A percentile compares a stretch with the other conserved stretches of the same genome.
These are phyloP conservation scores for Hypoxylon subgilvum DNA, from an alignment of 495 filamentous ascomycete species.

Conservation along the genomic window DNA sequence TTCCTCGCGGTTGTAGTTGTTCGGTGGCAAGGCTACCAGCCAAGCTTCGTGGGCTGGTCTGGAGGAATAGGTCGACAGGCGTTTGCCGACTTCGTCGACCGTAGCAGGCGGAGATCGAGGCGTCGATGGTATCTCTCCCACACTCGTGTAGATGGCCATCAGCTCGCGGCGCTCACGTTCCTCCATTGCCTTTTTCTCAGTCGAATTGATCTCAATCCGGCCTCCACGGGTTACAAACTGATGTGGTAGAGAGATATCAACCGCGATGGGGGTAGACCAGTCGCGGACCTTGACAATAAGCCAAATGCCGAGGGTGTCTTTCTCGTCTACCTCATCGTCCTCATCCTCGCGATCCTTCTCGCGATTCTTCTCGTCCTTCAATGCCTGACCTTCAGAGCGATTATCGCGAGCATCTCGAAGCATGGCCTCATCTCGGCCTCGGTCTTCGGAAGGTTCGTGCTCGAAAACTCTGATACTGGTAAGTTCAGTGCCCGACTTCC, in stretches of 20 bases:
- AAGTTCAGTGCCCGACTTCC: conserved; percentile 73
- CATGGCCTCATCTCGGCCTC: conserved; percentile 69
- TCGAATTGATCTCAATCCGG: conserved; percentile 59
- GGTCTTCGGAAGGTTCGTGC: conserved; percentile 76
- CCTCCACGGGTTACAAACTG: conserved; percentile 71
- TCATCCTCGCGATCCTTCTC: conserved; percentile 71
- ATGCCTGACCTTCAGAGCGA: conserved; percentile 77
- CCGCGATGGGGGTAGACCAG: conserved; percentile 35
- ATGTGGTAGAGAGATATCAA: conserved; percentile 54
- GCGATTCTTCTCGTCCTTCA: conserved; percentile 66
- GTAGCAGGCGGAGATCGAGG: conserved; percentile 71
- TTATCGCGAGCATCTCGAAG: conserved; percentile 73
- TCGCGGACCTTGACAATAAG: conserved; percentile 56
- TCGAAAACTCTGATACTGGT: conserved; percentile 75
- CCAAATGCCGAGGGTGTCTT: conserved; percentile 46
- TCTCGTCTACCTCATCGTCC: conserved; percentile 33
- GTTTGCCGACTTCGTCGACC: conserved; percentile 15
- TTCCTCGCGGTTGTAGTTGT: conserved; percentile 23
- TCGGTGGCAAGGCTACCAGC: conserved; percentile 26
- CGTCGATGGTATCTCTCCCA: conserved; percentile 74
- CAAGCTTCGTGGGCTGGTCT: conserved; percentile 32
- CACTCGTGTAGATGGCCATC: conserved; percentile 79
- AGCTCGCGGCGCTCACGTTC: conserved; percentile 78
- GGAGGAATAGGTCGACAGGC: conserved; percentile 24
- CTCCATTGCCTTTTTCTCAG: conserved; percentile 70